These are phyloP conservation scores for Coemansia sp. DNA, from an alignment of 192 early-diverging fungal species.

Conservation along the genomic window DNA sequence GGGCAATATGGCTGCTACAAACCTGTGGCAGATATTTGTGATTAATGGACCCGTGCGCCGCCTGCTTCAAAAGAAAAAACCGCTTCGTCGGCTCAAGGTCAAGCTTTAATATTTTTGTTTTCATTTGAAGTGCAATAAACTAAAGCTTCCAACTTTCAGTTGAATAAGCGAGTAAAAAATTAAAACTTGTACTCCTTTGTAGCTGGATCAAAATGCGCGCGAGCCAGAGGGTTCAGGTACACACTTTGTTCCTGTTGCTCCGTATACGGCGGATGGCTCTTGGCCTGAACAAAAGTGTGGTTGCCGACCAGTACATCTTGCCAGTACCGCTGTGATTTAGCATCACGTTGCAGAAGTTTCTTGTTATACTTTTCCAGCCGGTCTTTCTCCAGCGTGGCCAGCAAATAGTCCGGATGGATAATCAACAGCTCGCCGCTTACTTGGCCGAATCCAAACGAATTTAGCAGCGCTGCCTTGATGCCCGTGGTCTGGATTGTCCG, in stretches of 20 bases:
- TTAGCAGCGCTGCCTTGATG: too few relatives aligned
- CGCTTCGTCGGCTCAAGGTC: conserved; percentile 36
- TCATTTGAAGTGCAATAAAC: too few relatives aligned
- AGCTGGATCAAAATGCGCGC: too few relatives aligned
- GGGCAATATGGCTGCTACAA: conserved; percentile 11
- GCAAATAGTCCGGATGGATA: conserved; percentile 66
- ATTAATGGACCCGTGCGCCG: conserved; percentile 55
- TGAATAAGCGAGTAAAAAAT: too few relatives aligned
- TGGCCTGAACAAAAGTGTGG: conserved; percentile 35
- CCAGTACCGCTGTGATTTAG: conserved; percentile 31
- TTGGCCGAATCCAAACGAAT: too few relatives aligned
- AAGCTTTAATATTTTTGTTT: conserved; percentile 27
- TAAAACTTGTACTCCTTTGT: too few relatives aligned
- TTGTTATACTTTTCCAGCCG: conserved; percentile 24
- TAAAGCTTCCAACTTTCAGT: too few relatives aligned
- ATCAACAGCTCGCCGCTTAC: conserved; percentile 38
- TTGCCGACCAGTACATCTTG: conserved; percentile 40
- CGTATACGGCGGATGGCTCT: conserved; percentile 28
- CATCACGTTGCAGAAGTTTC: conserved; percentile 7
- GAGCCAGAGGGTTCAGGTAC: too few relatives aligned
- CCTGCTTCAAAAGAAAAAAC: conserved; percentile 22
- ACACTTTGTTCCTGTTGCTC: conserved; percentile 4
- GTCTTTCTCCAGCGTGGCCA: conserved; percentile 36
- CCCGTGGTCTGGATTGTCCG: too few relatives aligned
- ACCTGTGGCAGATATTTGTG: conserved; percentile 53